Base-by-base conservation (phyloP, 1,139 yeast genomes). In the Yamadazyma blattariae region DNA sequence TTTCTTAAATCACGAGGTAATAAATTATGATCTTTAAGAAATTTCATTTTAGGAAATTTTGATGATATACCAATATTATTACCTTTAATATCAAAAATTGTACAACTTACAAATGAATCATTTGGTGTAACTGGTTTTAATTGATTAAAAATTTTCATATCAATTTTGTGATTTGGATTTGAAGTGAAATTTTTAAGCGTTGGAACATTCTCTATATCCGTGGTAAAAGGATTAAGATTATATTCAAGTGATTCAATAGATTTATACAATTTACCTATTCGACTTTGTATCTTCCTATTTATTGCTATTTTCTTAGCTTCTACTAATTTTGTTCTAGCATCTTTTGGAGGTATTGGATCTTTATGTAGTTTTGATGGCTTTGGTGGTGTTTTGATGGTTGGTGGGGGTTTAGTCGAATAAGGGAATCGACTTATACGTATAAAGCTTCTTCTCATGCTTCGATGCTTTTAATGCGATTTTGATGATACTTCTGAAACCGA, bases 1-100 rank as follows among this genome's bases (percentile, higher is more conserved):
- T 87, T 88, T 5, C 96, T 64, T 35, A 88, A 64, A 56, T 88
- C 96, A 46, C 96, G 71, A 0, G 96, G 95, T 32, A 82, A 73
- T 27, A 88, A 61, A 23, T 85, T 85, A 51, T 87, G 88, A 42
- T 84, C 81, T 39, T 79, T 72, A 12, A 94, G 65, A 39, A 94
- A 77, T 42, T 79, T 77, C 64, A 84, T 77, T 53, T 88, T 82
- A 38, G 87, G 89, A 50, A 79, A 82, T 49, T 82, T 86, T 34
- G 87, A 79, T 0, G 94, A 79, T 2, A 86, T 87, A 5, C 82
- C 84, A 1, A 77, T 67, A 30, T 86, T 84, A 38, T 77, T 73
- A 1, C 98, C 98, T 12, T 71, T 62, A 7, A 59, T 50, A 54
- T 90, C 94, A 51, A 92, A 83, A 1, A 85, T 78, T 1, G 90